Evolutionary conservation across 2,329 filamentous ascomycete species (phyloP).

Genomic region (Fusarium sp.): DNA sequence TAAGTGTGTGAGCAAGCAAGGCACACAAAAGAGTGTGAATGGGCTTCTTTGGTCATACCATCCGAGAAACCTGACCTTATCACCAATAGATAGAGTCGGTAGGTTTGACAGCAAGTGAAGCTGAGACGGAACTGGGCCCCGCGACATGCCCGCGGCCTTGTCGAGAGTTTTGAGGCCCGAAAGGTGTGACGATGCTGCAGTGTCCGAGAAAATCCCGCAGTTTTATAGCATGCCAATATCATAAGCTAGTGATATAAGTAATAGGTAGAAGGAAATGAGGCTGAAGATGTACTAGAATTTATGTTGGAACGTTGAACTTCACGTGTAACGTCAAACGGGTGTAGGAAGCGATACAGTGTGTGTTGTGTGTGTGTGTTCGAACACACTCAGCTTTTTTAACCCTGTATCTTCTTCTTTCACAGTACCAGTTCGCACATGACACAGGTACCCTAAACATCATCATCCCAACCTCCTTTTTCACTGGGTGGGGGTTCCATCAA

Average conservation of each 20-base stretch:
- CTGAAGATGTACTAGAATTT: conserved; percentile 20
- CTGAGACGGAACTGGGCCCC: conserved; percentile 69
- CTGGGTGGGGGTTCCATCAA: conserved; percentile 8
- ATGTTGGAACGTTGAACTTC: conserved; percentile 12
- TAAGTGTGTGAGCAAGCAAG: conserved; percentile 13
- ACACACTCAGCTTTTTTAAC: not conserved
- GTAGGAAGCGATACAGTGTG: conserved; percentile 24
- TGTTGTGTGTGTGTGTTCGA: conserved; percentile 4
- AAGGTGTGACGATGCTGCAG: conserved; percentile 34
- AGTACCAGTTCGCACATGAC: conserved; percentile 19
- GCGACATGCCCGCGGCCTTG: conserved; percentile 54
- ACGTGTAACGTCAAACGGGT: conserved; percentile 34
- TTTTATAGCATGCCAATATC: not conserved
- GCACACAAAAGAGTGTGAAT: not conserved
- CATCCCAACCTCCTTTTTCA: not conserved
- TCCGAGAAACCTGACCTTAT: conserved; percentile 92
- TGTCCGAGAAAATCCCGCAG: conserved; percentile 24
- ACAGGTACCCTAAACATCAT: conserved; percentile 21
- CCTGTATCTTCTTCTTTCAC: not conserved
- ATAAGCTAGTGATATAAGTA: not conserved
- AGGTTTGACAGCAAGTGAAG: conserved; percentile 73
- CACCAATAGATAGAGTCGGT: conserved; percentile 58
- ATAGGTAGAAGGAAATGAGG: conserved; percentile 6
- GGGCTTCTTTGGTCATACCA: conserved; percentile 68
- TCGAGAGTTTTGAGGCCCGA: conserved; percentile 26